A percentile compares a stretch with the other conserved stretches of the same genome.
Conservation (phyloP, 768 basidiomycete species). For the Phylloporus sp. region DNA sequence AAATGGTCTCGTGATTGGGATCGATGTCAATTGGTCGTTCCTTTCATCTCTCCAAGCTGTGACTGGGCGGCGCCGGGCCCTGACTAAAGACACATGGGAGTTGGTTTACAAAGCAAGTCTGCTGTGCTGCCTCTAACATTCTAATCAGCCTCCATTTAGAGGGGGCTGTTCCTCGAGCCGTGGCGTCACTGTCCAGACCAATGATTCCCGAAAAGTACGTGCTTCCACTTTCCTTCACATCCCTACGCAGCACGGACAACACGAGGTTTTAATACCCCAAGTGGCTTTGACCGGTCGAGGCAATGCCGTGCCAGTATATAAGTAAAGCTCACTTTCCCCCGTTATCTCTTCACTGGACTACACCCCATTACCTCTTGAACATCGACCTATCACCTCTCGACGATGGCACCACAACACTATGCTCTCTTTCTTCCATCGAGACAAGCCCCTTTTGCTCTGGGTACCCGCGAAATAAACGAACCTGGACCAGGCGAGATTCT, state of each 20-base stretch:
- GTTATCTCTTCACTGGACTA: constrained; percentile 19
- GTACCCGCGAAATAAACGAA: constrained; percentile 32
- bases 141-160: constrained; percentile 28
- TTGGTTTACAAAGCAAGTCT: constrained; percentile 13
- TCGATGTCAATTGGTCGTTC: constrained; percentile 7
- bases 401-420: constrained; percentile 27
- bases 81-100: constrained; percentile 6
- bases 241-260: constrained; percentile 32
- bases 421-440: constrained; percentile 31
- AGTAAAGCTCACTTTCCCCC: constrained; percentile 16
- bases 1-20: constrained; percentile 4
- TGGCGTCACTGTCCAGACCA: constrained; percentile 30
- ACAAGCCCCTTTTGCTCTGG: constrained; percentile 36
- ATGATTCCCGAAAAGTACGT: constrained; percentile 26
- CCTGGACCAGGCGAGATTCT: constrained; percentile 49
- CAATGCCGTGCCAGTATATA: constrained; percentile 31
- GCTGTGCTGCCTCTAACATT: constrained; percentile 30
- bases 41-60: constrained; percentile 19
- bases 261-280: constrained; percentile 32
- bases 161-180: constrained; percentile 33
- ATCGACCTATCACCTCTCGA: constrained; percentile 2
- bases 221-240: constrained; percentile 24
- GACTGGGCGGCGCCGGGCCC: constrained; percentile 7
- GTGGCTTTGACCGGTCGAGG: constrained; percentile 25
- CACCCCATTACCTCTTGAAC: constrained; percentile 13